phyloP scores from a whole-genome alignment of 2,329 filamentous ascomycete species.

The Cercospora berteroae region DNA sequence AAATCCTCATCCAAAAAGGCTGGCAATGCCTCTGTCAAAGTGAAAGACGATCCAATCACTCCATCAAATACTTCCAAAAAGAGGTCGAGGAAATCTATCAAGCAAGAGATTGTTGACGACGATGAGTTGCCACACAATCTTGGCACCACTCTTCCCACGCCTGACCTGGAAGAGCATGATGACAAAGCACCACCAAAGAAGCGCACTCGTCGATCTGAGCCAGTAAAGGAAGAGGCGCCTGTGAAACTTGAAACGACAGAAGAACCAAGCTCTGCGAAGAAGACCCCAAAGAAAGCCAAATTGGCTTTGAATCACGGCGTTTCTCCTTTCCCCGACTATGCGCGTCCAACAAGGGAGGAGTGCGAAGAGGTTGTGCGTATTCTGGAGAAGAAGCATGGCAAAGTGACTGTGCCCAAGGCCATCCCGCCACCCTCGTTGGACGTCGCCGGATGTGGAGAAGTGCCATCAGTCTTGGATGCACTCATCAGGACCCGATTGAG shows the following conservation, averaged over 20 bases:
- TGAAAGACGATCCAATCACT: constrained; percentile 8
- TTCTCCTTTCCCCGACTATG: constrained; percentile 67
- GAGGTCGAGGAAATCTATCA: constrained; percentile 38
- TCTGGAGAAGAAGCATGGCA: constrained; percentile 64
- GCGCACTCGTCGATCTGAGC: constrained; percentile 26
- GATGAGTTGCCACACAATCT: constrained; percentile 59
- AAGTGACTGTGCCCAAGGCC: constrained; percentile 61
- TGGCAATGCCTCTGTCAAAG: constrained; percentile 10
- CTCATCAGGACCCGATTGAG: constrained; percentile 62
- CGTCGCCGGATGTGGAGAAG: constrained; percentile 68
- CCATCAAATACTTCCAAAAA: constrained; percentile 37
- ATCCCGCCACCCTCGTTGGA: constrained; percentile 69
- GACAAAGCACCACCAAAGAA: constrained; percentile 31
- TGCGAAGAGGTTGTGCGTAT: constrained; percentile 68
- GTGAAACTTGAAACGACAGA: constrained; percentile 10
- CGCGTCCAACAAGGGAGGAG: constrained; percentile 63
- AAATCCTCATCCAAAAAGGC: constrained; percentile 23
- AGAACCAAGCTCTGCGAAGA: constrained; percentile 34
- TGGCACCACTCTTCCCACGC: constrained; percentile 41
- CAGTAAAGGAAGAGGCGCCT: constrained; percentile 10
- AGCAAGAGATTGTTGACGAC: constrained; percentile 40
- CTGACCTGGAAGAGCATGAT: constrained; percentile 28
- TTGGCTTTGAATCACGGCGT: constrained; percentile 49
- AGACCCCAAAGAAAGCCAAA: constrained; percentile 42
- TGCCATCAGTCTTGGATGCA: constrained; percentile 63